Base-by-base conservation (phyloP, 1,139 yeast genomes). In the Arxiozyma telluris region DNA sequence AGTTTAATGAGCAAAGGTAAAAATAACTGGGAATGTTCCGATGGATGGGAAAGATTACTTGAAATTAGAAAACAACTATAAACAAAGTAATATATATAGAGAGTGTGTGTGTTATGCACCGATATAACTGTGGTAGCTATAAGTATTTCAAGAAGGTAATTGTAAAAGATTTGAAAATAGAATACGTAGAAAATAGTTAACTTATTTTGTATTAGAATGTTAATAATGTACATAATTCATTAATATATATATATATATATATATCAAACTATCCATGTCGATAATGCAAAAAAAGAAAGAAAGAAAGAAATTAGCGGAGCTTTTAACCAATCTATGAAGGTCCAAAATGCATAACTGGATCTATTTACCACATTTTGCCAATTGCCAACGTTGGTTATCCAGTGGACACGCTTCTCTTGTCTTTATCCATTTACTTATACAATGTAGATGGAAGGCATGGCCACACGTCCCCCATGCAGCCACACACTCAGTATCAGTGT, bases 381-480 rank as follows among this genome's bases (percentile, higher is more conserved):
- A 81, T 51, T 83, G 83, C 98, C 99, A 94, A 55, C 89, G 96
- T 62, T 89, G 83, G 72, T 88, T 91, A 73, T 93, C 98, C 68
- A 94, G 77, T 1, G 99, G 99, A 76, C 99, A 94, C 39, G 91
- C 96, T 59, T 91, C 90, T 73, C 98, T 84, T n/a, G 96, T 87
- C 70, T 87, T 87, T 62, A 94, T 81, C 99, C 99, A 93, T 64
- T 96, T 81, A 52, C 91, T 83, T 61, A 93, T 94, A 73, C 99
- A 93, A 73, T 93, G 99, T 72, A 91, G 52, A 52, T 68, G 71
- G 61, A 66, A 64, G 18, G 75, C 68, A 55, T 73, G 76, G 66
- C 90, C 91, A 73, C 99, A 93, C 53, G 81, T 81, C 46, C 98
- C 99, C 95, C 98, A 91, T 1, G 98, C 98, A 11, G 96, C 95